Evolutionary conservation across 1,139 yeast species (phyloP), one percentile per base, ranked within the genome.

Genomic region (Yamadazyma oceani): DNA sequence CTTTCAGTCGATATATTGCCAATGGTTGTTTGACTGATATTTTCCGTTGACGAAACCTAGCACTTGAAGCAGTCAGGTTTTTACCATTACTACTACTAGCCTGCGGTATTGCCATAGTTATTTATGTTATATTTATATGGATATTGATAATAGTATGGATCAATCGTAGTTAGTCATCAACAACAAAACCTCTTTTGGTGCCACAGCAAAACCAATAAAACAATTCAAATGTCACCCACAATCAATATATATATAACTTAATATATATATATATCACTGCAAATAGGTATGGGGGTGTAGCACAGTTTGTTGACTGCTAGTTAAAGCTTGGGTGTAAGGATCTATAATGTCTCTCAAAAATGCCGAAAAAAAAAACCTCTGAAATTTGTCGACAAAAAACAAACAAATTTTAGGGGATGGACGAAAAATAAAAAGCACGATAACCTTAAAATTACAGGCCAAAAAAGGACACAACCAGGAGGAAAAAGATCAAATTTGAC

Each of bases 21-120:
- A 92, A 73, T n/a, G 87, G 81, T 61, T 89, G 96, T 58, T 88
- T 89, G 39, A 88, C 94, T 39, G 94, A 83, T 50, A 89, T 88
- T 64, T 89, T 89, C 46, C 97, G 76, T 66, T 89, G 96, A 46
- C 97, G 80, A 62, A 88, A 87, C 47, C 95, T 69, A 35, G 92
- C 87, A 35, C 81, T 79, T 27, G 75, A 63, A 28, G 70, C 53
- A 36, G 66, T 54, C 48, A 58, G 72, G 38, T 53, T 59, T 39
- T 66, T 60, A 36, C 56, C 63, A 39, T 66, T 60, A 26, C 32
- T 44, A 32, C 55, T 60, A 37, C 57, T 59, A 38, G 60, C 51
- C 34, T 63, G 64, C 35, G 57, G 57, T 37, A 62, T 51, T 26
- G 66, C 66, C 66, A 61, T 60, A 10, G 11, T 30, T 8, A n/a